phyloP scores from a whole-genome alignment of 164 flowering plant genomes.

The Piper longum region DNA sequence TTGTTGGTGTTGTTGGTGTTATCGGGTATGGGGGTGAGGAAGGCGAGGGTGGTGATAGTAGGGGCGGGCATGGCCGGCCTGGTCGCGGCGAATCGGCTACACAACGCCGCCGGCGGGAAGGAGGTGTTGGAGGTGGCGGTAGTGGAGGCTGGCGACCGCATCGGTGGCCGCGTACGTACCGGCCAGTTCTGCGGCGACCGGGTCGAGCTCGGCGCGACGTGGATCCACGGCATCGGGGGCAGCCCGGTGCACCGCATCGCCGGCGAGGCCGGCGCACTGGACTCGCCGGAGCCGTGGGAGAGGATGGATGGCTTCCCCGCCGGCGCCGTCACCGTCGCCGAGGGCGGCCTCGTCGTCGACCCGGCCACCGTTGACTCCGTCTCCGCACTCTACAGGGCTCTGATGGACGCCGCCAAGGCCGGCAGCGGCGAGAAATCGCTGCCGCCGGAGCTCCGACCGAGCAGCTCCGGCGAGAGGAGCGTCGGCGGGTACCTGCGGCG shows the following conservation, averaged over 20 bases:
- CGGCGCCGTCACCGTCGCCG: conserved; percentile 25
- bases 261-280: conserved; percentile 31
- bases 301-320: conserved; percentile 60
- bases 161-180: conserved; percentile 80
- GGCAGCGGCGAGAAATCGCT: not conserved
- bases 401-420: conserved; percentile 69
- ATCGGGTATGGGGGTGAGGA: conserved; percentile 39
- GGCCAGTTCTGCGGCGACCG: conserved; percentile 58
- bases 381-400: conserved; percentile 34
- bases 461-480: conserved; percentile 15
- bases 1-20: not conserved
- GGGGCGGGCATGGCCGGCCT: conserved; percentile 96
- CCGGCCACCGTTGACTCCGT: conserved; percentile 36
- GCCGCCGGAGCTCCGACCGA: conserved; percentile 3
- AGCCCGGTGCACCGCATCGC: conserved; percentile 81
- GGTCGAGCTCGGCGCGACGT: conserved; percentile 92
- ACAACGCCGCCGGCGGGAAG: conserved; percentile 19
- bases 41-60: conserved; percentile 70
- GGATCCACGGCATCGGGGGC: conserved; percentile 93
- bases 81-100: conserved; percentile 79
- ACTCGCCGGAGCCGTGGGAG: conserved; percentile 77
- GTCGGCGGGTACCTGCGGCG: conserved; percentile 52
- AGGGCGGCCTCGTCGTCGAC: conserved; percentile 18
- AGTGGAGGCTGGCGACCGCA: conserved; percentile 71
- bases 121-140: conserved; percentile 51